Percentiles rank a stretch among this genome's conserved stretches.
Evolutionary conservation across 2,329 filamentous ascomycete genomes (phyloP).

Genomic region (Aspergillus floridensis): DNA sequence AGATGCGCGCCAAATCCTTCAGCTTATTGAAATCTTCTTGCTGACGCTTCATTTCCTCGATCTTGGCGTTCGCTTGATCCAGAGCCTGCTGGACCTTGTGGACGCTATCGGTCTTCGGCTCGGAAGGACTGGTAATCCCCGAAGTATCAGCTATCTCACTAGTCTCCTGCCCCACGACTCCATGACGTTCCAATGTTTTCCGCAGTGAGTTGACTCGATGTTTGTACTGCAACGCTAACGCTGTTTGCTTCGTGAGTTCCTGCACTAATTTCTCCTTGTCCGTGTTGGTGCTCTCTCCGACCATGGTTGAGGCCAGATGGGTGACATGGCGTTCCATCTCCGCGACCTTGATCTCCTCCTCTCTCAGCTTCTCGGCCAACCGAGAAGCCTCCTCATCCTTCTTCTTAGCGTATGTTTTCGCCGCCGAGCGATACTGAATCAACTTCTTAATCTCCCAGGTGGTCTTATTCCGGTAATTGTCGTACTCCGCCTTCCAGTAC

Average conservation of each 20-base stretch:
- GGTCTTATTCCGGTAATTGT: constrained; percentile 57
- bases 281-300: constrained; percentile 27
- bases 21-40: constrained; percentile 36
- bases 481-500: constrained; percentile 63
- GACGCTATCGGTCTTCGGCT: constrained; percentile 27
- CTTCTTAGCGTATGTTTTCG: constrained; percentile 59
- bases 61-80: constrained; percentile 33
- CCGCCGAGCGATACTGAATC: constrained; percentile 57
- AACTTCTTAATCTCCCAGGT: constrained; percentile 60
- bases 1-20: constrained; percentile 35
- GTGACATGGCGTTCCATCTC: constrained; percentile 46
- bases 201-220: constrained; percentile 41
- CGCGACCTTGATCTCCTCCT: constrained; percentile 47
- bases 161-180: constrained; percentile 33
- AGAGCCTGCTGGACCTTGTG: constrained; percentile 35
- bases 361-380: constrained; percentile 51
- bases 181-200: constrained; percentile 38
- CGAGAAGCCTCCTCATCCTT: constrained; percentile 57
- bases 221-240: constrained; percentile 46
- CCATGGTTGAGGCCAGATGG: constrained; percentile 42
- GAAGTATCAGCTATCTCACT: constrained; percentile 21
- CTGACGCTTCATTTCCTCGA: constrained; percentile 34
- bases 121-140: constrained; percentile 18
- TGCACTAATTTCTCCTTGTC: constrained; percentile 43
- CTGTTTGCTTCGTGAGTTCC: constrained; percentile 44